These are phyloP conservation scores for Talaromyces amestolkiae DNA, from an alignment of 2,329 filamentous ascomycete genomes.

Conservation along the genomic window DNA sequence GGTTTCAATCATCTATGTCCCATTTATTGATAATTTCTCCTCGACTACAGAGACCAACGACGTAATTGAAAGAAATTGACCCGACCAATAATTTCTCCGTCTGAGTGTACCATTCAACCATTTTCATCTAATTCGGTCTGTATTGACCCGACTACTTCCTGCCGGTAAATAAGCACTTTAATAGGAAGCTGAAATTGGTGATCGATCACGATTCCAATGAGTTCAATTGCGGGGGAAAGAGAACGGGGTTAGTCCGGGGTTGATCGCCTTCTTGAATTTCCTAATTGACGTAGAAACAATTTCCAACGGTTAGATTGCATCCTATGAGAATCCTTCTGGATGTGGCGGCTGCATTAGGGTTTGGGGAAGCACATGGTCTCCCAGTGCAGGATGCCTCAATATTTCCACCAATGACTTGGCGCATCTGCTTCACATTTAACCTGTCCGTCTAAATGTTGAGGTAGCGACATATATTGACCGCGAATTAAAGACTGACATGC, in stretches of 20 bases:
- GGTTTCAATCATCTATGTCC: background rate
- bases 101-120: background rate
- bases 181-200: background rate
- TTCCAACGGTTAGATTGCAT: background rate
- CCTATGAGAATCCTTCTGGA: background rate
- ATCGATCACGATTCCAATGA: background rate
- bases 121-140: background rate
- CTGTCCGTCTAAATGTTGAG: background rate
- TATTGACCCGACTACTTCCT: slow-evolving; percentile 6
- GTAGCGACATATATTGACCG: background rate
- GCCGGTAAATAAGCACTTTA: background rate
- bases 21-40: background rate
- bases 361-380: background rate
- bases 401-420: slow-evolving; percentile 23
- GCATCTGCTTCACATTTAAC: background rate
- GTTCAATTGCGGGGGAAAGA: slow-evolving; percentile 15
- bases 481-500: background rate
- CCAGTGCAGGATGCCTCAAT: slow-evolving; percentile 1
- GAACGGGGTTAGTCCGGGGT: slow-evolving; percentile 8
- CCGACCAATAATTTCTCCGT: background rate
- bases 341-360: background rate
- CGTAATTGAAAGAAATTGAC: background rate
- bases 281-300: background rate
- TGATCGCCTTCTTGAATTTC: slow-evolving; percentile 1
- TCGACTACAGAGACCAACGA: background rate